A percentile compares a stretch with the other conserved stretches of the same genome.
Evolutionary conservation across 2,329 filamentous ascomycete species (phyloP).

Genomic region (Huntiella moniliformis): DNA sequence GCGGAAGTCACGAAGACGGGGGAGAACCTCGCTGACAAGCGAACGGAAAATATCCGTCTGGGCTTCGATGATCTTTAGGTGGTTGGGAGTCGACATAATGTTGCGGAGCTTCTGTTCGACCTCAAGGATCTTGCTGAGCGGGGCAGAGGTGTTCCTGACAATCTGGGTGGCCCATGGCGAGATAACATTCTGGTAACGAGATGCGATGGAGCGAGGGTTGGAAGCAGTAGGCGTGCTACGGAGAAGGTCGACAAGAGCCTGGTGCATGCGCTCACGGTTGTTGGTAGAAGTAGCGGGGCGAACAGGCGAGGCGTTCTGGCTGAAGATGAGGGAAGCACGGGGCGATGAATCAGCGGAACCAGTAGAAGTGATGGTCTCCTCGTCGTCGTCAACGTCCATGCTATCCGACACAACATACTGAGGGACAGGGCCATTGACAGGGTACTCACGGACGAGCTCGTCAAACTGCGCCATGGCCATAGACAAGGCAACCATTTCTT

Average conservation of each 20-base stretch:
- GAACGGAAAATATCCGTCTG: conserved; percentile 23
- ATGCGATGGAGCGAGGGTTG: conserved; percentile 16
- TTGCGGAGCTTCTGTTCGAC: conserved; percentile 31
- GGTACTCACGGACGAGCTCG: conserved; percentile 18
- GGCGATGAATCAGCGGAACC: conserved; percentile 33
- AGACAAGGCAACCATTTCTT: conserved; percentile 43
- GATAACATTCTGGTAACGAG: conserved; percentile 34
- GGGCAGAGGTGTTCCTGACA: conserved; percentile 35
- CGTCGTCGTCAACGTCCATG: conserved; percentile 23
- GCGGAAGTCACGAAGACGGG: conserved; percentile 10
- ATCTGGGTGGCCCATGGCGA: conserved; percentile 38
- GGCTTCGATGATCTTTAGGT: conserved; percentile 26
- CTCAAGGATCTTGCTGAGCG: conserved; percentile 26
- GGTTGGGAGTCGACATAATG: conserved; percentile 24
- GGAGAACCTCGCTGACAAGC: conserved; percentile 20
- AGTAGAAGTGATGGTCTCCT: conserved; percentile 27
- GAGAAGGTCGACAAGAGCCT: conserved; percentile 34
- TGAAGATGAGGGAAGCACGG: conserved; percentile 24
- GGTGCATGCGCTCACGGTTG: conserved; percentile 31
- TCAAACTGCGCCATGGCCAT: conserved; percentile 44
- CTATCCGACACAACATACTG: not conserved
- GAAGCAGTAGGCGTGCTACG: conserved; percentile 28
- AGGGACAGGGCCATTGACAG: not conserved
- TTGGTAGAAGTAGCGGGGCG: conserved; percentile 21
- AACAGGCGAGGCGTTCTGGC: not conserved